phyloP scores from a whole-genome alignment of 2,329 filamentous ascomycete genomes.

The Ceratocystis eucalypticola region DNA sequence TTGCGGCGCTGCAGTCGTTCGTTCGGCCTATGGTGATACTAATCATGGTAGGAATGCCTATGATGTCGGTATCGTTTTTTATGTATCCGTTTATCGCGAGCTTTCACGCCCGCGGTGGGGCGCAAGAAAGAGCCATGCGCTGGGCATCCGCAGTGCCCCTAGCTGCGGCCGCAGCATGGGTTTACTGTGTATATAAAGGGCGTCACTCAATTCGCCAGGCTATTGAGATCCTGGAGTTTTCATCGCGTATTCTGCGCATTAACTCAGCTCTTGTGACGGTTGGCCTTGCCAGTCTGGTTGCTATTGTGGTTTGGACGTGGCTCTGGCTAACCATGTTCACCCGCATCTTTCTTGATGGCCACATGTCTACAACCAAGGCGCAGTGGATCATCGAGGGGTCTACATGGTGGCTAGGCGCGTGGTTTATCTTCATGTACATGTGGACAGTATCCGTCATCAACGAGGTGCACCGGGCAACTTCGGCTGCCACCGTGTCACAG shows the following conservation, averaged over 20 bases:
- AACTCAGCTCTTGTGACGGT: conserved; percentile 72
- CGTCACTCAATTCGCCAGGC: conserved; percentile 71
- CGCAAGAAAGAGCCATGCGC: conserved; percentile 85
- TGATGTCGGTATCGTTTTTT: conserved; percentile 77
- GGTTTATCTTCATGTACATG: conserved; percentile 86
- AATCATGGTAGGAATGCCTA: conserved; percentile 70
- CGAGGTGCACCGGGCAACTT: conserved; percentile 79
- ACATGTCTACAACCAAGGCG: conserved; percentile 50
- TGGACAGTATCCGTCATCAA: conserved; percentile 85
- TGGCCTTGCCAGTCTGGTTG: conserved; percentile 62
- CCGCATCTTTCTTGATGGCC: conserved; percentile 83
- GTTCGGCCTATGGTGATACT: conserved; percentile 69
- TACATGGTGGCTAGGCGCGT: conserved; percentile 90
- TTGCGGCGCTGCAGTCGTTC: conserved; percentile 76
- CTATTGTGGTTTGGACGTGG: conserved; percentile 86
- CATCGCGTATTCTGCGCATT: conserved; percentile 70
- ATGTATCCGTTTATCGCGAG: conserved; percentile 85
- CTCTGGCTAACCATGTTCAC: conserved; percentile 95
- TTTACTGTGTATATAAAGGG: conserved; percentile 68
- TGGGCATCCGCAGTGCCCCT: conserved; percentile 71
- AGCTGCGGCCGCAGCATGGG: conserved; percentile 60
- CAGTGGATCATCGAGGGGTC: conserved; percentile 71
- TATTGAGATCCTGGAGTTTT: conserved; percentile 82
- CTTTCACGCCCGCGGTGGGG: conserved; percentile 67
- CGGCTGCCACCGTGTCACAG: conserved; percentile 88